Evolutionary conservation across 1,284 basidiomycete species (phyloP).

Genomic region (Pseudozyma flocculosa): DNA sequence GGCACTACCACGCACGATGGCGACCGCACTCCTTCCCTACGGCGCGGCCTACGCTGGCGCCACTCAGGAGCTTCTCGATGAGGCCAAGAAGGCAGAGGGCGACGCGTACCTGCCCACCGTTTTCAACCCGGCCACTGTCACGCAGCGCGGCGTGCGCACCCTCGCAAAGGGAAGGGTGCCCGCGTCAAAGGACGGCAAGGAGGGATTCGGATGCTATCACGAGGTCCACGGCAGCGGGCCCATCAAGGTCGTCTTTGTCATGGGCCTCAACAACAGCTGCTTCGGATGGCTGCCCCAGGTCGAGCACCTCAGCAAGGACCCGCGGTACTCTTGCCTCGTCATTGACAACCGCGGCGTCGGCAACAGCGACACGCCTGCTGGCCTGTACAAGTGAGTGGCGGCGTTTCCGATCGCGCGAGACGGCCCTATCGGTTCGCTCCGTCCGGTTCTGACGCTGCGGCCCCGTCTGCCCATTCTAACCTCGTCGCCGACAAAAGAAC

Average conservation of each 20-base stretch:
- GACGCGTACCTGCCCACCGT: constrained; percentile 41
- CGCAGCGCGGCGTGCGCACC: constrained; percentile 20
- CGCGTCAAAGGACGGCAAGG: constrained; percentile 8
- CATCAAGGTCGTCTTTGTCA: constrained; percentile 43
- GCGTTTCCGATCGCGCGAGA: too few relatives aligned
- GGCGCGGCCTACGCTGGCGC: constrained; percentile 53
- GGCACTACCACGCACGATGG: too few relatives aligned
- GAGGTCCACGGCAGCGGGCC: constrained; percentile 55
- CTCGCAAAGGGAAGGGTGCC: constrained; percentile 28
- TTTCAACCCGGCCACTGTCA: constrained; percentile 46
- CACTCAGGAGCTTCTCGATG: constrained; percentile 27
- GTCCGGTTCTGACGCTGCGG: too few relatives aligned
- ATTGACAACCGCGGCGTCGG: constrained; percentile 88
- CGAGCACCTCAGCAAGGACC: constrained; percentile 47
- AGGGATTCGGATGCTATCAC: constrained; percentile 52
- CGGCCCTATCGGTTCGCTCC: too few relatives aligned
- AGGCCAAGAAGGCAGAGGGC: constrained; percentile 20
- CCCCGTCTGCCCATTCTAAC: too few relatives aligned
- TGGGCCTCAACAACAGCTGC: constrained; percentile 59
- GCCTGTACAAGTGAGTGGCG: constrained; percentile 33
- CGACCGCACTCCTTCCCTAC: constrained; percentile 28
- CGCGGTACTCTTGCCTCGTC: constrained; percentile 67
- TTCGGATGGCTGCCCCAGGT: constrained; percentile 59
- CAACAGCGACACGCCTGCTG: constrained; percentile 68
- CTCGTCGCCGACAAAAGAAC: constrained; percentile 62